These are phyloP conservation scores for Kitagawia praeruptora DNA, from an alignment of 129 eudicot species.

Conservation along the genomic window DNA sequence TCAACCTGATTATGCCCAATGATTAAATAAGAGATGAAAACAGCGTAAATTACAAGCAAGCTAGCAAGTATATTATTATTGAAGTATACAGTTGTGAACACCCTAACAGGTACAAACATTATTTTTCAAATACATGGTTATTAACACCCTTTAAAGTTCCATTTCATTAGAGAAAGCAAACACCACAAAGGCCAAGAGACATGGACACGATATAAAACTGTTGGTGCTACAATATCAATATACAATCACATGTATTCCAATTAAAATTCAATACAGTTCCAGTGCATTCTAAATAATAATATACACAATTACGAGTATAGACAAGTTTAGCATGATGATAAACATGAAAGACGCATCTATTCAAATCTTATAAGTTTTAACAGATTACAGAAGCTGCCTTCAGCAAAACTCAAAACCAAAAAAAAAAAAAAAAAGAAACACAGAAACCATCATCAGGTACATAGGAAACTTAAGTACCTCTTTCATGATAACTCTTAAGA, in stretches of 20 bases:
- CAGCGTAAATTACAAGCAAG: neutral
- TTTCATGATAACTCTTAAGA: conserved; percentile 63
- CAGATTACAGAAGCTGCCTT: neutral
- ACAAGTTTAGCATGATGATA: neutral
- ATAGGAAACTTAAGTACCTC: conserved; percentile 41
- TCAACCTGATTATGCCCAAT: conserved; percentile 46
- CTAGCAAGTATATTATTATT: neutral
- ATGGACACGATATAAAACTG: neutral
- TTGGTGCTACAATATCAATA: neutral
- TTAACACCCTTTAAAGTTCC: neutral
- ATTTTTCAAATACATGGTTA: neutral
- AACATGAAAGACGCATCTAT: neutral
- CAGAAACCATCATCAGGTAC: neutral
- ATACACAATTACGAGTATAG: neutral
- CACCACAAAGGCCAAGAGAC: neutral
- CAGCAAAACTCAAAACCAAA: neutral
- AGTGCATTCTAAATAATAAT: neutral
- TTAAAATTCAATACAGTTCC: neutral
- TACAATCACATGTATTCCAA: neutral
- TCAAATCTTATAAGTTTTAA: neutral
- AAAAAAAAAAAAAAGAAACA: neutral
- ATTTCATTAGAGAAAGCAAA: neutral
- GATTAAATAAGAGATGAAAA: neutral
- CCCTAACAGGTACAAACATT: neutral
- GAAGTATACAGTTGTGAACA: neutral